These are phyloP conservation scores for Drechslerella coelobrocha DNA, from an alignment of 2,329 filamentous ascomycete species.

Conservation along the genomic window DNA sequence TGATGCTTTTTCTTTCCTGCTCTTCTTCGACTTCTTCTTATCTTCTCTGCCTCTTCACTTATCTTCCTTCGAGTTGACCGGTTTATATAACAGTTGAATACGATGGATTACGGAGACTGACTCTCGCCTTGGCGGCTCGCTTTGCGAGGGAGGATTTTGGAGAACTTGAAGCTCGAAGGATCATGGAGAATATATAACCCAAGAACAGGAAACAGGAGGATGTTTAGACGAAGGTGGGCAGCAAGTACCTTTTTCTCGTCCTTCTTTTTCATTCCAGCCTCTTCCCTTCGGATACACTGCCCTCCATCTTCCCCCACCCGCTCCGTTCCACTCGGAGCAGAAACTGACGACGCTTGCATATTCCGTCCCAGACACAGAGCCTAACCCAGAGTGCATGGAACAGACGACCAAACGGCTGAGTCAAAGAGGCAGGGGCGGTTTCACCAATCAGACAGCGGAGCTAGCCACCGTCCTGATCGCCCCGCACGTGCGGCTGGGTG, in stretches of 20 bases:
- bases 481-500: slow-evolving; percentile 48
- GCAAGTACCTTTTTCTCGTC: slow-evolving; percentile 19
- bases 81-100: slow-evolving; percentile 10
- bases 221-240: slow-evolving; percentile 29
- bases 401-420: slow-evolving; percentile 18
- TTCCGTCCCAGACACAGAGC: neutral
- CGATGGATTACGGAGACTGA: slow-evolving; percentile 13
- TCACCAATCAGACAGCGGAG: slow-evolving; percentile 20
- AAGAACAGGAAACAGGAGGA: slow-evolving; percentile 11
- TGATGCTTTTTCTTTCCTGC: slow-evolving; percentile 7
- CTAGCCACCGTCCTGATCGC: slow-evolving; percentile 33
- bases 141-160: slow-evolving; percentile 27
- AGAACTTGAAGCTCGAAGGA: slow-evolving; percentile 17
- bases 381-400: neutral
- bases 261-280: slow-evolving; percentile 10
- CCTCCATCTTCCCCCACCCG: neutral
- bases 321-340: neutral
- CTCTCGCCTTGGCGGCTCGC: slow-evolving; percentile 13
- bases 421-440: slow-evolving; percentile 37
- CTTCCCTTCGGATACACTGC: slow-evolving; percentile 10
- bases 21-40: neutral
- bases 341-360: slow-evolving; percentile 8
- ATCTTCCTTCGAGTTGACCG: neutral
- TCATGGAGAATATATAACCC: slow-evolving; percentile 19
- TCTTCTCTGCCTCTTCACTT: slow-evolving; percentile 9